These are phyloP conservation scores for Trichosporon coremiiforme DNA, from an alignment of 1,284 basidiomycete genomes.

Conservation along the genomic window DNA sequence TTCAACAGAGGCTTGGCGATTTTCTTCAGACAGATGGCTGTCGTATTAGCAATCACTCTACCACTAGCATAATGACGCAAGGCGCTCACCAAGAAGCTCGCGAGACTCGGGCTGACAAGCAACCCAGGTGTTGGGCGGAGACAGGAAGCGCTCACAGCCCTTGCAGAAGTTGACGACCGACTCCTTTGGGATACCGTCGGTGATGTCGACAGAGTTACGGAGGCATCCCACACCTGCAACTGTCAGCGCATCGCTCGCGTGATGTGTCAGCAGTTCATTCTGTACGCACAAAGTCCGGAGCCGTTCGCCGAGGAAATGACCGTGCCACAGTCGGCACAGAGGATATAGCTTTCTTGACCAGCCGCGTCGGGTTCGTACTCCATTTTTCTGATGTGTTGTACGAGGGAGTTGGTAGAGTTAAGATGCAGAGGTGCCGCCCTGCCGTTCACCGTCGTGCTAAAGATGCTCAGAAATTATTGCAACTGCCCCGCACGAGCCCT, in stretches of 20 bases:
- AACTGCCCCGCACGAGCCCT: constrained; percentile 14
- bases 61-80: background rate
- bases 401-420: background rate
- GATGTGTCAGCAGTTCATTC: constrained; percentile 62
- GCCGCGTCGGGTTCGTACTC: constrained; percentile 52
- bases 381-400: constrained; percentile 34
- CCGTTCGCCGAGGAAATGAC: constrained; percentile 84
- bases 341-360: constrained; percentile 54
- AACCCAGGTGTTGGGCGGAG: constrained; percentile 86
- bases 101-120: constrained; percentile 86
- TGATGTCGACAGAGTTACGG: constrained; percentile 80
- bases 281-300: constrained; percentile 76
- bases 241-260: constrained; percentile 69
- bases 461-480: constrained; percentile 15
- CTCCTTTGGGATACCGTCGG: constrained; percentile 97
- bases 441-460: background rate
- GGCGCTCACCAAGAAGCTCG: constrained; percentile 69
- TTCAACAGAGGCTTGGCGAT: constrained; percentile 85
- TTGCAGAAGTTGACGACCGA: constrained; percentile 90
- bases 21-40: constrained; percentile 84
- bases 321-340: constrained; percentile 65
- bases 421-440: background rate
- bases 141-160: constrained; percentile 94
- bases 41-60: background rate
- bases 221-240: constrained; percentile 46